Conservation (phyloP, 1,284 basidiomycete genomes). For the Sporisorium sorghi region DNA sequence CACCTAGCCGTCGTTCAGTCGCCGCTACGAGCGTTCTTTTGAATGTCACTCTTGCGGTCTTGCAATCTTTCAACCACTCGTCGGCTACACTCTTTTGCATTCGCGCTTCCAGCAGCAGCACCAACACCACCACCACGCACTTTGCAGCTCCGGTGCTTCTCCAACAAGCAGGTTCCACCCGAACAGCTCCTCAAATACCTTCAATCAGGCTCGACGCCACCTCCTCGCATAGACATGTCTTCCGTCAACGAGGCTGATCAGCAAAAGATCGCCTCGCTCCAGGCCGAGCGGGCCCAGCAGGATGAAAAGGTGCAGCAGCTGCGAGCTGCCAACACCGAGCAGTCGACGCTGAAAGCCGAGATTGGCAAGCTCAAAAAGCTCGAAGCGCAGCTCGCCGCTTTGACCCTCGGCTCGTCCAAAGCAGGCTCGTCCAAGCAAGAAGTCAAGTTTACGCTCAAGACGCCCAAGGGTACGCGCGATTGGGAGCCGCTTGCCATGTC, state of each 20-base stretch:
- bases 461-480: constrained; percentile 87
- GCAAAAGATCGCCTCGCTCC: constrained; percentile 36
- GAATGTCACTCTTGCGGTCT: constrained; percentile 40
- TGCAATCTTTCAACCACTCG: constrained; percentile 15
- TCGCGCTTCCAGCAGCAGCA: neutral
- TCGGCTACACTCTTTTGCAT: constrained; percentile 16
- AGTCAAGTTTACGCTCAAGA: constrained; percentile 67
- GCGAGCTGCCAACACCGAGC: constrained; percentile 46
- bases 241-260: constrained; percentile 18
- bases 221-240: constrained; percentile 20
- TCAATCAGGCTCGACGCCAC: constrained; percentile 3
- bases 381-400: constrained; percentile 53
- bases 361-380: constrained; percentile 55
- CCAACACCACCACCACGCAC: no score
- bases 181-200: constrained; percentile 34
- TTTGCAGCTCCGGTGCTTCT: constrained; percentile 15
- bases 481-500: constrained; percentile 95
- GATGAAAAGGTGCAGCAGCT: constrained; percentile 60
- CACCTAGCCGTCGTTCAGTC: neutral
- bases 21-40: constrained; percentile 8
- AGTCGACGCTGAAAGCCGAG: constrained; percentile 50
- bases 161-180: constrained; percentile 28
- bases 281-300: constrained; percentile 53
- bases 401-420: constrained; percentile 41
- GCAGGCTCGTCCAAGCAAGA: constrained; percentile 45